phyloP scores from a whole-genome alignment of 1,139 yeast species.

The Starmera stellimalicola region DNA sequence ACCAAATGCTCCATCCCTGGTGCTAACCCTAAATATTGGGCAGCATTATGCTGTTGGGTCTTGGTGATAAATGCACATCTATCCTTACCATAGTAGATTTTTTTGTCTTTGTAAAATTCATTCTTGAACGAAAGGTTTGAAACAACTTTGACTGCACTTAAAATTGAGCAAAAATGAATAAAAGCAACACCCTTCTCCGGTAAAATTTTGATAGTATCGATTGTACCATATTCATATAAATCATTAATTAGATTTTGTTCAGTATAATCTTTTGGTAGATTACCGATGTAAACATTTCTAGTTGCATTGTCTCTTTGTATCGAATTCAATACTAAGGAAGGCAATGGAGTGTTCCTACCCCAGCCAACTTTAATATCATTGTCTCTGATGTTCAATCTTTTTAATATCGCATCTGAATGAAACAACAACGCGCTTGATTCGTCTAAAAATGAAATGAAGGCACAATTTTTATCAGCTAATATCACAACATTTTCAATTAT shows the following conservation, averaged over 20 bases:
- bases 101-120: conserved; percentile 49
- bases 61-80: conserved; percentile 78
- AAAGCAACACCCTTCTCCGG: conserved; percentile 77
- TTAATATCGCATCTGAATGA: conserved; percentile 49
- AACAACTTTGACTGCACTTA: conserved; percentile 79
- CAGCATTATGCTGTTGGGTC: conserved; percentile 95
- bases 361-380: conserved; percentile 62
- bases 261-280: conserved; percentile 49
- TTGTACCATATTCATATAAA: conserved; percentile 65
- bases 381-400: conserved; percentile 38
- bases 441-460: conserved; percentile 45
- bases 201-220: conserved; percentile 71
- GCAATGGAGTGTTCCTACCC: conserved; percentile 64
- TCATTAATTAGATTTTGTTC: conserved; percentile 58
- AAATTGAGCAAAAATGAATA: conserved; percentile 76
- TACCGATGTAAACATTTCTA: conserved; percentile 80
- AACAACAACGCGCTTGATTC: conserved; percentile 43
- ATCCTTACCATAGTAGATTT: conserved; percentile 81
- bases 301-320: conserved; percentile 86
- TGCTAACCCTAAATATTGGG: conserved; percentile 84
- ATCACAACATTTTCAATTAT: conserved; percentile 64
- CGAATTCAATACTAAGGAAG: conserved; percentile 61
- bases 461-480: conserved; percentile 44
- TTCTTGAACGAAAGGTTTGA: conserved; percentile 51
- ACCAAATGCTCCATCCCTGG: conserved; percentile 83